phyloP scores from a whole-genome alignment of 345 rosid species.

The Microthlaspi erraticum region DNA sequence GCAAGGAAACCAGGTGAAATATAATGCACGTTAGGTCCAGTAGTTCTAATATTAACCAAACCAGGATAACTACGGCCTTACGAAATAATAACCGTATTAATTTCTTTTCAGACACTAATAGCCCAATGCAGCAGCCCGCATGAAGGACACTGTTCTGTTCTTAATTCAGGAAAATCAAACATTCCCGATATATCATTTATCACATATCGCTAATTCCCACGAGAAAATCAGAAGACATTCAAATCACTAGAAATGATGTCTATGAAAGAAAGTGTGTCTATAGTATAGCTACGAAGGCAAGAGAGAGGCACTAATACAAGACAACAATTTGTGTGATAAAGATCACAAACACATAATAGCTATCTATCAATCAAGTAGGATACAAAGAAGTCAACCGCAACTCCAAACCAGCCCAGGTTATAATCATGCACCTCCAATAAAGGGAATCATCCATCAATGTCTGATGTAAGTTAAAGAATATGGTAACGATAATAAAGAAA shows the following conservation, averaged over 20 bases:
- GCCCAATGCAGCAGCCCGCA: slow-evolving; percentile 13
- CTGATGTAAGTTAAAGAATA: slow-evolving; percentile 67
- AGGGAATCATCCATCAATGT: slow-evolving; percentile 57
- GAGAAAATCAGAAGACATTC: not conserved
- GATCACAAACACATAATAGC: slow-evolving; percentile 26
- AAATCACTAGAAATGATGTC: not conserved
- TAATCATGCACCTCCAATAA: slow-evolving; percentile 58
- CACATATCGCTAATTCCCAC: slow-evolving; percentile 3
- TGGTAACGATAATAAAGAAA: slow-evolving; percentile 38
- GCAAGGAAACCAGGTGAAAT: slow-evolving; percentile 21
- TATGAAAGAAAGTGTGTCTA: not conserved
- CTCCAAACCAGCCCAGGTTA: slow-evolving; percentile 54
- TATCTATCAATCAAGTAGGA: slow-evolving; percentile 51
- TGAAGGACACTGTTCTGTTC: slow-evolving; percentile 31
- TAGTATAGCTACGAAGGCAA: not conserved
- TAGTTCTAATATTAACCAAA: slow-evolving; percentile 17
- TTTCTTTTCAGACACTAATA: slow-evolving; percentile 31
- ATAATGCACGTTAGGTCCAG: slow-evolving; percentile 26
- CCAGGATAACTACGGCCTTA: slow-evolving; percentile 34
- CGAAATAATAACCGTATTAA: slow-evolving; percentile 26
- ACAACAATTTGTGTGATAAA: not conserved
- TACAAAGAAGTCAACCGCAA: slow-evolving; percentile 53
- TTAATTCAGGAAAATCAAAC: slow-evolving; percentile 38
- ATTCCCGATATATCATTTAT: not conserved
- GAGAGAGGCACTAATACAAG: slow-evolving; percentile 9